These are phyloP conservation scores for Trichoderma sp. DNA, from an alignment of 2,329 filamentous ascomycete genomes.

Conservation along the genomic window DNA sequence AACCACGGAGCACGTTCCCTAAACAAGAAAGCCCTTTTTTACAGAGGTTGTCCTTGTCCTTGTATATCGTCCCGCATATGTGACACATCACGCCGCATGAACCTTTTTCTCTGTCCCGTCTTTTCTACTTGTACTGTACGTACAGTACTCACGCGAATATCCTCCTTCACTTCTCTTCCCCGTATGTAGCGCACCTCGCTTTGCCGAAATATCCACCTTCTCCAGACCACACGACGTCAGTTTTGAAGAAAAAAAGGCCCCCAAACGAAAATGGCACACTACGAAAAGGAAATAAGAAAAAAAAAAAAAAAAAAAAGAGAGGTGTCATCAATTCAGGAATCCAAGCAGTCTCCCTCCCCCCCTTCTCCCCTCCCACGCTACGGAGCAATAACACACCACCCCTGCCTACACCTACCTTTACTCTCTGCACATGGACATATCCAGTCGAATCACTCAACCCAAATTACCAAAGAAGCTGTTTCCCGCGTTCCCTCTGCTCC, in stretches of 20 bases:
- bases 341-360: no score
- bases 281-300: not conserved
- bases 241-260: no score
- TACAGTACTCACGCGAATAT: no score
- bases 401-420: not conserved
- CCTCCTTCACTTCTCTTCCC: not conserved
- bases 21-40: not conserved
- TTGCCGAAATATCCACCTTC: not conserved
- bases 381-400: not conserved
- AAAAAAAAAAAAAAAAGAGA: not conserved
- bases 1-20: not conserved
- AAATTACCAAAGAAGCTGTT: not conserved
- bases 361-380: not conserved
- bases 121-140: no score
- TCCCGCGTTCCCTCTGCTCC: not conserved
- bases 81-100: conserved; percentile 22
- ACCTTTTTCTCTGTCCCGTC: not conserved
- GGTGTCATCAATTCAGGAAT: conserved; percentile 2
- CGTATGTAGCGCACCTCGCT: not conserved
- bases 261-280: not conserved
- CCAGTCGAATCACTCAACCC: not conserved
- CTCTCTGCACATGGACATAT: not conserved
- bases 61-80: conserved; percentile 16
- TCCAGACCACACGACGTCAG: not conserved
- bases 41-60: not conserved